phyloP scores from a whole-genome alignment of 805 yeast species.

The Ogataea ganodermae region DNA sequence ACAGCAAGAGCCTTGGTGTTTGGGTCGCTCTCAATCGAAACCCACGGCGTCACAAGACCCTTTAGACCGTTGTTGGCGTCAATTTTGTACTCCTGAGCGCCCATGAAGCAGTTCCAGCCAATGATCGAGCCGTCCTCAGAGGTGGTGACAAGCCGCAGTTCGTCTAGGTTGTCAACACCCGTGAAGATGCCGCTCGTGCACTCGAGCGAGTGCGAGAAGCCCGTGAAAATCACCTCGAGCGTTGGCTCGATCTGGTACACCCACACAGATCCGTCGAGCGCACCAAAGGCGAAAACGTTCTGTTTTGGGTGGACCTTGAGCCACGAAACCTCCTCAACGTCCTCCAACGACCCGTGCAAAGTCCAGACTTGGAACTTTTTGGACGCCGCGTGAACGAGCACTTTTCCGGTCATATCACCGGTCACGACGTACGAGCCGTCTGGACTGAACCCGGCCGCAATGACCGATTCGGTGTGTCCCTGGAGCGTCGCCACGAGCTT shows the following conservation, averaged over 20 bases:
- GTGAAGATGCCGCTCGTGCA: slow-evolving; percentile 81
- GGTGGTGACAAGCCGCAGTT: slow-evolving; percentile 66
- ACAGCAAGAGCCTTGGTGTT: slow-evolving; percentile 59
- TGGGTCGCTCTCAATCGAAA: slow-evolving; percentile 58
- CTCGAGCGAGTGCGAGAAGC: slow-evolving; percentile 78
- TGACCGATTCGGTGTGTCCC: slow-evolving; percentile 87
- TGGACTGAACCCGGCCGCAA: slow-evolving; percentile 77
- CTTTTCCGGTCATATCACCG: slow-evolving; percentile 93
- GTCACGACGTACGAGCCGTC: slow-evolving; percentile 83
- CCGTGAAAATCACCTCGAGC: slow-evolving; percentile 72
- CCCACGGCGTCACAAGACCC: slow-evolving; percentile 87
- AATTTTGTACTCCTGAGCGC: slow-evolving; percentile 66
- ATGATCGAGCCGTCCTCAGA: slow-evolving; percentile 87
- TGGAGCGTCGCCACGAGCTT: slow-evolving; percentile 70
- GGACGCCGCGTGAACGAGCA: slow-evolving; percentile 68
- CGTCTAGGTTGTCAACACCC: slow-evolving; percentile 56
- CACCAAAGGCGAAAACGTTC: slow-evolving; percentile 85
- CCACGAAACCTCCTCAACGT: slow-evolving; percentile 90
- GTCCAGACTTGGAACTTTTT: slow-evolving; percentile 87
- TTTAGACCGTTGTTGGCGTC: slow-evolving; percentile 61
- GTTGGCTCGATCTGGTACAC: slow-evolving; percentile 73
- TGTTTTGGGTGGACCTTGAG: slow-evolving; percentile 75
- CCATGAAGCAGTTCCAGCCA: slow-evolving; percentile 87
- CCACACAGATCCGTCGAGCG: slow-evolving; percentile 92
- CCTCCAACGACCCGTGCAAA: slow-evolving; percentile 68